Base-by-base conservation (phyloP, 257 asterid genomes). In the Salvia splendens region DNA sequence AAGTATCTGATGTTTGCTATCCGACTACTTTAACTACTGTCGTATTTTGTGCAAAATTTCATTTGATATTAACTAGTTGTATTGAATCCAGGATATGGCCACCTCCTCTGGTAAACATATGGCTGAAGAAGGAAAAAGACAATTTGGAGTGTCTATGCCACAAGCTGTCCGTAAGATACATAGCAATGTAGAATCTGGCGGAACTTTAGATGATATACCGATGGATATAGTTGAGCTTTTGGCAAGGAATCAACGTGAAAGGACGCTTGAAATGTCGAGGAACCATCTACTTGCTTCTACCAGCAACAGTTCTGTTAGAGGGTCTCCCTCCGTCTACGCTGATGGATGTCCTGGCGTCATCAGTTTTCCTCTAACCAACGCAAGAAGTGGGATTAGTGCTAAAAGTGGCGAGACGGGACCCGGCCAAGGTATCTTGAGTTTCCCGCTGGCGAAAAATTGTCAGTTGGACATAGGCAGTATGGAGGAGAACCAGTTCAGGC, bases 191-290 rank as follows among this genome's bases (percentile, higher is more conserved):
- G 85, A 77, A 32, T 53, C 58, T 0, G 59, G 73, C 1, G 79
- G 52, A 61, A 68, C 74, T 24, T 68, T 83, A 8, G 95, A 89
- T 67, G 95, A 83, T 47, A 81, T 86, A 42, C 94, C 95, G 0
- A 89, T 89, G 98, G 98, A 87, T 52, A 82, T 91, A 55, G 96
- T 87, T 9, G 95, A 89, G 63, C 81, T 86, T 11, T 71, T 89
- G 79, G 96, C 94, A 50, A 74, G 69, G 78, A 80, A 87, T 57
- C 91, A 86, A 68, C 85, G 73, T 4, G 96, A 91, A 64, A 73
- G 91, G 70, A 82, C 82, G 32, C 82, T 79, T 49, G 87, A 71
- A 17, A 72, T 72, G 69, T 73, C 76, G 8, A 80, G 80, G 61
- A 59, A 47, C 36, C 71, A 46, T 50, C 47, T 68, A 49, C 56